These are phyloP conservation scores for Peltaster fructicola DNA, from an alignment of 2,329 filamentous ascomycete genomes.

Conservation along the genomic window DNA sequence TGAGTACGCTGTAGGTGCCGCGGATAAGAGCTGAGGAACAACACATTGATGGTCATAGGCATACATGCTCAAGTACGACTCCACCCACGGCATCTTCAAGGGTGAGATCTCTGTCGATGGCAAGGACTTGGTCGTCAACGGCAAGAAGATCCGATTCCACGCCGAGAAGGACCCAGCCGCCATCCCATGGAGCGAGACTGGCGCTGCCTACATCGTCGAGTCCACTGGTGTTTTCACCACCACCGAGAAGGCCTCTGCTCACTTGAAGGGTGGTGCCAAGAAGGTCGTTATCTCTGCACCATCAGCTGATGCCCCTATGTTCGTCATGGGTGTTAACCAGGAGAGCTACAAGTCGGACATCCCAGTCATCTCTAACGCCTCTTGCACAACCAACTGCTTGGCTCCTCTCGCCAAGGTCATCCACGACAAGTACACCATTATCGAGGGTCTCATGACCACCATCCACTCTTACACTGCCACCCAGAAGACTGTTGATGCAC, in stretches of 20 bases:
- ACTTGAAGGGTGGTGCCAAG: conserved; percentile 95
- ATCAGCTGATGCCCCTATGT: conserved; percentile 95
- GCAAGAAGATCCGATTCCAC: conserved; percentile 93
- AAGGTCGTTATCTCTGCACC: conserved; percentile 76
- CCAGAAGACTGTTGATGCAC: conserved; percentile 98
- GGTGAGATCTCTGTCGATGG: conserved; percentile 61
- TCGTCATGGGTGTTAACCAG: conserved; percentile 99
- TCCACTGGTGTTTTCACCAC: conserved; percentile 99
- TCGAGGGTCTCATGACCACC: conserved; percentile 99
- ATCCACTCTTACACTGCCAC: conserved; percentile 99
- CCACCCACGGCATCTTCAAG: conserved; percentile 92
- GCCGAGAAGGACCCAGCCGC: conserved; percentile 70
- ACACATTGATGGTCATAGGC: conserved; percentile 35
- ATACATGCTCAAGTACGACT: conserved; percentile 99
- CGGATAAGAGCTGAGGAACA: no score
- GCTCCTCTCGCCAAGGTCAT: conserved; percentile 98
- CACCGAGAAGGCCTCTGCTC: conserved; percentile 82
- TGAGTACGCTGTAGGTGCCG: conserved; percentile 87
- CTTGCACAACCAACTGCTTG: conserved; percentile 99
- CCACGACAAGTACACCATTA: conserved; percentile 92
- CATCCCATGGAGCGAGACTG: conserved; percentile 81
- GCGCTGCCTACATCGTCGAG: conserved; percentile 89
- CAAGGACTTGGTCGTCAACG: conserved; percentile 68
- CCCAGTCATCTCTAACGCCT: conserved; percentile 95
- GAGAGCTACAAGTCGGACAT: conserved; percentile 79